Evolutionary conservation across 2,329 filamentous ascomycete genomes (phyloP), one percentile per base, ranked within the genome.

Genomic region (Aphanocladium album): DNA sequence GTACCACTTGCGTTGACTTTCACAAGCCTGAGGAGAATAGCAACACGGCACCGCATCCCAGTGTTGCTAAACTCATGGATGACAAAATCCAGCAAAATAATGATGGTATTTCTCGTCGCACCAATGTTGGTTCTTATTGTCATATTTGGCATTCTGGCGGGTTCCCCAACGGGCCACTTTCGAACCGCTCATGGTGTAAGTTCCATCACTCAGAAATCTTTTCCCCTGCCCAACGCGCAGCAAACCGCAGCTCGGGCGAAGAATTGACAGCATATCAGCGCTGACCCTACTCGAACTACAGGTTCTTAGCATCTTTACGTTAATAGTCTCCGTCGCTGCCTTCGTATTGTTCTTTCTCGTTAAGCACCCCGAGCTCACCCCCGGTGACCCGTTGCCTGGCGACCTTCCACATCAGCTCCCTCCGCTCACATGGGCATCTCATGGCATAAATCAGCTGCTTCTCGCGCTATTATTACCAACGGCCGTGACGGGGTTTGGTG

Each of bases 131-230:
- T 71, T 21, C 11, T 69, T 5, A 54, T 71, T 6, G 51, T 71
- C 23, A 46, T 73, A 9, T 70, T 72, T 25, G 72, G 71, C 17
- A 25, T 64, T 16, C 47, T 73, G 8, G 55, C 66, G 1, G 60
- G 61, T 3, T 65, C 70, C 0, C 64, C 64, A 9, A 59, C 67
- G 0, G 58, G 52, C 1, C 68, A 74, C 41, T 72, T 73, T 61
- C 62, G 64, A 9, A 70, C 68, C 4, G 62, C 66, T 2, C 72
- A 74, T 25, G 69, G 66, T 0, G 70, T 73, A 66, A 63, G 70
- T 65, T 30, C 11, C 62, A 57, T 50, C 19, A 14, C 33, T 23
- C 2, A 14, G 5, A 30, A n/a, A 16, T 1, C 2, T n/a, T 2
- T 4, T 7, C 1, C 9, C 1, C 8, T 37, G 11, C 37, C 3